Base-by-base conservation (phyloP, 1,284 basidiomycete species). In the Ustilago nuda region DNA sequence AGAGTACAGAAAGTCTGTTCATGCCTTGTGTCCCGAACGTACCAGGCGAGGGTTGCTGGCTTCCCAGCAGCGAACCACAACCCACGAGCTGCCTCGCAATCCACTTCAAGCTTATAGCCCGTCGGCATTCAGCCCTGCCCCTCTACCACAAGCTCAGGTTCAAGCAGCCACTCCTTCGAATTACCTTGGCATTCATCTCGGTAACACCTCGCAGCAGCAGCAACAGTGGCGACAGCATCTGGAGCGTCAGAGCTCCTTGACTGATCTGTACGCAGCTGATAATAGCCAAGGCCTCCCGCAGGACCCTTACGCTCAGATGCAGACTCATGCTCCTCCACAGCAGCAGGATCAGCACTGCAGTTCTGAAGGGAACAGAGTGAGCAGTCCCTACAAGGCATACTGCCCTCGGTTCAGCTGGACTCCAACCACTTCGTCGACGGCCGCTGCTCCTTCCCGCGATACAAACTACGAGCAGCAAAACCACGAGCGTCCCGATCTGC, bases 1-100 rank as follows among this genome's bases (percentile, higher is more conserved):
- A 27, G 73, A 76, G 45, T 76, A 76, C 41, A 37, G 50, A 23
- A 41, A n/a, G 27, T 76, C 73, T 4, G 50, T 76, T 8, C 61
- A 71, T 37, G 67, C 73, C 3, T 51, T 76, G 9, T 71, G 65
- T 50, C 53, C 60, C 8, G 73, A 76, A 43, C 63, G 59, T 19
- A 39, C n/a, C 27, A 71, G 61, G 55, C 56, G 64, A 9, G 52
- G 56, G 7, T 0, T 55, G 12, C 51, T 61, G 17, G 32, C 43
- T 19, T 46, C 43, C 50, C 43, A 48, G n/a, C 71, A 64, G 23
- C 56, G 61, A 43, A 19, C 57, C 6, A 12, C 43, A 4, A 37
- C 58, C 12, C 64, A 64, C 36, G 57, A 59, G 30, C 36, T 61
- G 41, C 56, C 70, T 4, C 66, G 56, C 2, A 69, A 65, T 52